These are phyloP conservation scores for Ophiostoma pallidulum DNA, from an alignment of 2,329 filamentous ascomycete species.

Conservation along the genomic window DNA sequence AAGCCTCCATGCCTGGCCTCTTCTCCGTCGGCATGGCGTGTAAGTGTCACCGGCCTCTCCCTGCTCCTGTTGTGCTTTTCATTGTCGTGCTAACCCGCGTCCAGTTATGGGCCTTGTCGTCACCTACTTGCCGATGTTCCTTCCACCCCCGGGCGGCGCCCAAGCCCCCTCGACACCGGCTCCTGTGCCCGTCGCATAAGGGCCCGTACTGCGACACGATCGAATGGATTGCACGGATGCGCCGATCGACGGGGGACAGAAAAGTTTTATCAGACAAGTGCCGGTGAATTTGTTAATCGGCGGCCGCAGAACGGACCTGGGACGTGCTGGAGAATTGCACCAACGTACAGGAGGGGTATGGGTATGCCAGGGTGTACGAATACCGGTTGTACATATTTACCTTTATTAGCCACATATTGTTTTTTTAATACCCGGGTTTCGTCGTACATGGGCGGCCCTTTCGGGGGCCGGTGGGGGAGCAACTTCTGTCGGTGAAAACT, in stretches of 20 bases:
- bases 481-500: no score
- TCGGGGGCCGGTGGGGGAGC: no score
- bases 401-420: not conserved
- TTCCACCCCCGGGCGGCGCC: conserved; percentile 22
- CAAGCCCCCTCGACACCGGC: conserved; percentile 20
- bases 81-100: conserved; percentile 2
- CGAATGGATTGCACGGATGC: not conserved
- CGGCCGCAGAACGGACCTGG: no score
- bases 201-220: no score
- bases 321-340: no score
- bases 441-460: no score
- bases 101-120: conserved; percentile 28
- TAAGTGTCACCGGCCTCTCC: conserved; percentile 15
- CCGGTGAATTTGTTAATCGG: no score
- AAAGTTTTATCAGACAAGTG: no score
- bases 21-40: conserved; percentile 29
- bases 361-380: no score
- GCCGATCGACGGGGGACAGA: no score
- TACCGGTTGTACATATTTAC: conserved; percentile 3
- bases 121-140: conserved; percentile 29
- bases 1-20: conserved; percentile 51
- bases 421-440: conserved; percentile 2
- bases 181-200: conserved; percentile 19
- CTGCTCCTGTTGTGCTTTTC: not conserved
- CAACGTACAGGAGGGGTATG: no score